phyloP scores from a whole-genome alignment of 495 filamentous ascomycete genomes.

The Cercophora newfieldiana region DNA sequence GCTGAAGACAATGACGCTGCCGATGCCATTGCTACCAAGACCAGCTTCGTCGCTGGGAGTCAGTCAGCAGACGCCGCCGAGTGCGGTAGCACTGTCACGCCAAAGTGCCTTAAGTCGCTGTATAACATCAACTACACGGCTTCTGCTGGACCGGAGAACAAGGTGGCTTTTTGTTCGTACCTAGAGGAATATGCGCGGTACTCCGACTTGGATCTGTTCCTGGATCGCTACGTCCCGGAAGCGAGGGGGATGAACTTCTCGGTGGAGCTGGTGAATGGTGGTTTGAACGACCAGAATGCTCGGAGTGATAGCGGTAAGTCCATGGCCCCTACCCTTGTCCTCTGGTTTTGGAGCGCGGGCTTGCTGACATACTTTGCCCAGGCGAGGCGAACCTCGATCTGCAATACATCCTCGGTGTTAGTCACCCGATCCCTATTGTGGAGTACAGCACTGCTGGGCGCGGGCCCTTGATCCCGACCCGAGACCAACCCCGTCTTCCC shows the following conservation, averaged over 20 bases:
- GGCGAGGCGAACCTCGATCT: constrained; percentile 75
- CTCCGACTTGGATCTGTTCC: constrained; percentile 54
- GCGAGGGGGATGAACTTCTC: constrained; percentile 57
- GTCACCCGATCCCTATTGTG: constrained; percentile 37
- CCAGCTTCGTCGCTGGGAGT: constrained; percentile 10
- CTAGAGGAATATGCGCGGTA: constrained; percentile 61
- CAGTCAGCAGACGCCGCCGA: constrained; percentile 31
- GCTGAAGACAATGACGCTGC: constrained; percentile 16
- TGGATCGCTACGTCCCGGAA: constrained; percentile 50
- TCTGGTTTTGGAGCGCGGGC: neutral
- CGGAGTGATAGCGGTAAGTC: constrained; percentile 28
- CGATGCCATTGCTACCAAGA: constrained; percentile 4
- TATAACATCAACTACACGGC: constrained; percentile 53
- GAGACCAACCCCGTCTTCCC: constrained; percentile 45
- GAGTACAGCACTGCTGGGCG: constrained; percentile 48
- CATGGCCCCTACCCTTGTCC: neutral
- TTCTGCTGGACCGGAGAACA: constrained; percentile 19
- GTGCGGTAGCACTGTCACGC: constrained; percentile 55
- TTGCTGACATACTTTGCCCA: neutral
- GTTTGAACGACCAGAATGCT: constrained; percentile 44
- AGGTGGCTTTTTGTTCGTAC: constrained; percentile 49
- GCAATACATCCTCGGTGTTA: constrained; percentile 64
- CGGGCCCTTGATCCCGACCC: constrained; percentile 60
- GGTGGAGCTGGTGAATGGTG: constrained; percentile 61
- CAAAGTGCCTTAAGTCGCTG: constrained; percentile 58